Base-by-base conservation (phyloP, 2,329 filamentous ascomycete species). In the Eutypella sp. region DNA sequence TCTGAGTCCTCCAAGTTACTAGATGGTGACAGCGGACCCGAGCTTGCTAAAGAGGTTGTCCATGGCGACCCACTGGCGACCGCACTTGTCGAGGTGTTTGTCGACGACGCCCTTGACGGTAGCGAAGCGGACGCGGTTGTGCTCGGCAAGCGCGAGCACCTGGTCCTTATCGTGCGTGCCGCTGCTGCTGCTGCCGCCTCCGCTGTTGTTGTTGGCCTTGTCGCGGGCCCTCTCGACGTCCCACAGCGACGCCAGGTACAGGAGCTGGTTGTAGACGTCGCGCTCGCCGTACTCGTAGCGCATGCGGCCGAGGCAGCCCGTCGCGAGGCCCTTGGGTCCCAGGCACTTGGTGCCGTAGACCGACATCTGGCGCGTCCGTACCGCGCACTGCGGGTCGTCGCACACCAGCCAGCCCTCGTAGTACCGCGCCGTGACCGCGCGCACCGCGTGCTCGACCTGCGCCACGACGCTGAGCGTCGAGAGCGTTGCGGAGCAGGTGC, bases 331-430 rank as follows among this genome's bases (percentile, higher is more conserved):
- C 55, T 84, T 85, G 15, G 92, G 89, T 0, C 93, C 93, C 5
- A 97, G 75, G 64, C 93, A 99, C 41, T 90, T 82, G 49, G 86
- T 83, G 39, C 93, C 93, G 64, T 95, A 96, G 33, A 99, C 93
- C 57, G 83, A 88, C 75, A 97, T 91, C 64, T 96, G 89, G 41
- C 92, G 81, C 2, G 93, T 97, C 46, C 89, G 85, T 61, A 84
- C 87, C 23, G 85, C 87, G 66, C 93, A 99, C 27, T 87, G 83
- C 2, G 87, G 73, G 65, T 99, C 93, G 64, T 96, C 87, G 66
- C 93, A 99, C 33, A 89, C 76, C 5, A 99, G 79, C 84, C 89
- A 95, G 49, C 84, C 90, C 60, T 95, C 87, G 67, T 99, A 97
- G 74, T 99, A 99, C 40, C 81, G 80, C 9, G 87, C 77, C 6